These are phyloP conservation scores for Clavaria fumosa DNA, from an alignment of 768 basidiomycete species.

Conservation along the genomic window DNA sequence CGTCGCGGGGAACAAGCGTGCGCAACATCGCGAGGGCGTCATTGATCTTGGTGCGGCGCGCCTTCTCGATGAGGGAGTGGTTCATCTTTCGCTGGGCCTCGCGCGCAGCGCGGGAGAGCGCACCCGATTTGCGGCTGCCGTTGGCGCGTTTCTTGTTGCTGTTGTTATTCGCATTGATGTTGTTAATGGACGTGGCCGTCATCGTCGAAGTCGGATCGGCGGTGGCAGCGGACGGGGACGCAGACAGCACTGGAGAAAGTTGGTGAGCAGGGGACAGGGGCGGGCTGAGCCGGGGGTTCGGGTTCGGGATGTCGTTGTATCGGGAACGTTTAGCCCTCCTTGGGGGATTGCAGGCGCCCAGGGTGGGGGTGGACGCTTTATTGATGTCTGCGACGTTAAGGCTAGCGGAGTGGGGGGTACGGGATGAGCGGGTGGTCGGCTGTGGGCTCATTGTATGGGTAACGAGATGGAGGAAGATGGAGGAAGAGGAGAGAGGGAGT, in stretches of 20 bases:
- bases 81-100: conserved; percentile 85
- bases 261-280: too few species aligned
- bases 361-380: too few species aligned
- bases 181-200: conserved; percentile 8
- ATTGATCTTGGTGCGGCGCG: conserved; percentile 91
- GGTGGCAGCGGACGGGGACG: too few species aligned
- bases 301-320: too few species aligned
- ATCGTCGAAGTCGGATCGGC: too few species aligned
- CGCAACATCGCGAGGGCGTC: conserved; percentile 68
- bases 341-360: too few species aligned
- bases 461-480: background rate
- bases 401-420: too few species aligned
- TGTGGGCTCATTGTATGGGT: background rate
- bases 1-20: conserved; percentile 56
- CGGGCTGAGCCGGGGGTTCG: too few species aligned
- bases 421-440: conserved; percentile 12
- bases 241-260: too few species aligned
- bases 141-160: conserved; percentile 9
- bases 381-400: too few species aligned
- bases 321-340: too few species aligned
- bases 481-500: background rate
- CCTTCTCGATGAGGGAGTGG: conserved; percentile 90
- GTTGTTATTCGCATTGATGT: conserved; percentile 8
- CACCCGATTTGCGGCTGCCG: conserved; percentile 58
- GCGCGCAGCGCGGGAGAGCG: conserved; percentile 58